These are phyloP conservation scores for Strobilomyces echinocephalus DNA, from an alignment of 768 basidiomycete genomes.

Conservation along the genomic window DNA sequence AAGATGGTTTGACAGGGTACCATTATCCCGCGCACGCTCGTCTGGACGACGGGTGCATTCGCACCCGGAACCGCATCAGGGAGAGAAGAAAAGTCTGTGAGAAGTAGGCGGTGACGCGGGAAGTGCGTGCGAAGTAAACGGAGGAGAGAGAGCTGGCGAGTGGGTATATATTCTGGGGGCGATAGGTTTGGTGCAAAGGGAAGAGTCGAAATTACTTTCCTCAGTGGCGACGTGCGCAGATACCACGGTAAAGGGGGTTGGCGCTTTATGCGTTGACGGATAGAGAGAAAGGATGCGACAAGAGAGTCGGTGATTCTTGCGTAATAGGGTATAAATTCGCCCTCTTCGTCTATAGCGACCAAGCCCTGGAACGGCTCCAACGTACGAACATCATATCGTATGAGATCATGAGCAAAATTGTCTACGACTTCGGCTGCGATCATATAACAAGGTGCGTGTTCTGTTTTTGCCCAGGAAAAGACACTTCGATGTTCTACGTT, in stretches of 20 bases:
- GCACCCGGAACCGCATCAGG: conserved; percentile 70
- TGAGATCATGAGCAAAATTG: conserved; percentile 94
- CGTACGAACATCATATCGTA: conserved; percentile 81
- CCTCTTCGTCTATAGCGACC: conserved; percentile 70
- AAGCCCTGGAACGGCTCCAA: conserved; percentile 80
- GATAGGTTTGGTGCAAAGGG: conserved; percentile 93
- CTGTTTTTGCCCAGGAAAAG: conserved; percentile 75
- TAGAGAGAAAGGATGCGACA: conserved; percentile 68
- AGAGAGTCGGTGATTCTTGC: conserved; percentile 81
- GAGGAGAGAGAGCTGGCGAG: conserved; percentile 80
- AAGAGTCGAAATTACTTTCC: conserved; percentile 60
- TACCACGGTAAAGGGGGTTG: conserved; percentile 56
- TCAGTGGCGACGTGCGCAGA: conserved; percentile 49
- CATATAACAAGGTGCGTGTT: conserved; percentile 85
- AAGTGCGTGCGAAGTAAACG: conserved; percentile 78
- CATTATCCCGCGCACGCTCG: conserved; percentile 76
- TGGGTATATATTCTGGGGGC: conserved; percentile 85
- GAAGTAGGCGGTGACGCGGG: conserved; percentile 88
- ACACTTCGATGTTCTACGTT: conserved; percentile 72
- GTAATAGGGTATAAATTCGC: conserved; percentile 83
- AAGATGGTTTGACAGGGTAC: conserved; percentile 88
- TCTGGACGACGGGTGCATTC: conserved; percentile 92
- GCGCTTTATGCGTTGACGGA: conserved; percentile 57
- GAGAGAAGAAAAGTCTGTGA: conserved; percentile 87
- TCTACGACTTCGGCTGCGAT: conserved; percentile 97